phyloP scores from a whole-genome alignment of 495 filamentous ascomycete genomes.

The Parmelia sp. region DNA sequence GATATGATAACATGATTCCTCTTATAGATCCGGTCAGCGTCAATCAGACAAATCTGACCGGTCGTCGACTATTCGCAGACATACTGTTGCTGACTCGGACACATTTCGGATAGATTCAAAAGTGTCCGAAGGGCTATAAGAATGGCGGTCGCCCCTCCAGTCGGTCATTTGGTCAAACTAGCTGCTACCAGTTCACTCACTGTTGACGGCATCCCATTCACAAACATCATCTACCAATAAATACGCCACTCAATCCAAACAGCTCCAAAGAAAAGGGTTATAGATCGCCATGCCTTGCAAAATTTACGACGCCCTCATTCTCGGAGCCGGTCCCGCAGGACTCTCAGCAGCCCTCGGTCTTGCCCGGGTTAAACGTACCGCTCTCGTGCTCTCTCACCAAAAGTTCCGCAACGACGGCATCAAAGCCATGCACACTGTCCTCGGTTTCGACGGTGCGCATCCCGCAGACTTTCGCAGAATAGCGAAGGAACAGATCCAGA shows the following conservation, averaged over 20 bases:
- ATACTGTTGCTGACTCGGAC: not conserved
- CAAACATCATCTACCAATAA: not conserved
- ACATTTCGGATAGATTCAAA: not conserved
- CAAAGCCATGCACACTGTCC: constrained; percentile 26
- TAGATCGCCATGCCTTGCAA: not conserved
- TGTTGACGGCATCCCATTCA: not conserved
- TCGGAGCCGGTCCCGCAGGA: constrained; percentile 47
- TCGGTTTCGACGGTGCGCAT: constrained; percentile 38
- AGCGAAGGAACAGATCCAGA: constrained; percentile 30
- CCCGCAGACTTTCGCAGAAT: constrained; percentile 33
- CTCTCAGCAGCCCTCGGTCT: constrained; percentile 38
- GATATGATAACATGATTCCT: too few species aligned
- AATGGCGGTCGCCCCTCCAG: not conserved
- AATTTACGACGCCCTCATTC: constrained; percentile 39
- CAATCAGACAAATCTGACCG: not conserved
- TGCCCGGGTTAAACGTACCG: constrained; percentile 36
- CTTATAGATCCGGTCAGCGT: too few species aligned
- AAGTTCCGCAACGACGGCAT: constrained; percentile 12
- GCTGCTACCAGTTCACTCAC: too few species aligned
- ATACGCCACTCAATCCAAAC: not conserved
- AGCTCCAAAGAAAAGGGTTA: not conserved
- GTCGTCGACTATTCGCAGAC: not conserved
- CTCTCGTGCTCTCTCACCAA: constrained; percentile 34
- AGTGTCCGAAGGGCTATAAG: not conserved
- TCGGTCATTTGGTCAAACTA: not conserved